Evolutionary conservation across 441 rosid genomes (phyloP).

Genomic region (Omphalea diandra): DNA sequence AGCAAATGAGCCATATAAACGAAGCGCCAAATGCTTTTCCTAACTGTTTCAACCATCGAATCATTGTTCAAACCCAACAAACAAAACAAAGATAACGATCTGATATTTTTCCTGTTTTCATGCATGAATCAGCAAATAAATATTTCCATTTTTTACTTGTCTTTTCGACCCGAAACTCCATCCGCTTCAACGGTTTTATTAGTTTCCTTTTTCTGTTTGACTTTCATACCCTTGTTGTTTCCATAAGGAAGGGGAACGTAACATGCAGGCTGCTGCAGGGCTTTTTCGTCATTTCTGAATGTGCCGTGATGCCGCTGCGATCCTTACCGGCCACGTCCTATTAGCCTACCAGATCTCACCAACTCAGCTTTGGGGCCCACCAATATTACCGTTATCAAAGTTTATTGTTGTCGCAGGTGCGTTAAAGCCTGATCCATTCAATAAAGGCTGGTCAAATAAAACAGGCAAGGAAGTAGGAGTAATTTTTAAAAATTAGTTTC

Average conservation of each 20-base stretch:
- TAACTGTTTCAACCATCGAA: slow-evolving; percentile 59
- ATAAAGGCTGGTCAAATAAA: too few relatives aligned
- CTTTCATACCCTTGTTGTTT: slow-evolving; percentile 5
- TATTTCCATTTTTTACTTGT: neutral
- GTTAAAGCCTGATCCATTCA: neutral
- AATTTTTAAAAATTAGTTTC: too few relatives aligned
- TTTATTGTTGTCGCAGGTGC: neutral
- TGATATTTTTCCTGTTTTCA: neutral
- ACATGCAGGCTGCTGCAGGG: neutral
- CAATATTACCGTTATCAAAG: neutral
- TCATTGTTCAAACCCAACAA: slow-evolving; percentile 39
- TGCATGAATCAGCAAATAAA: neutral
- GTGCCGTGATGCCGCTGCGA: neutral
- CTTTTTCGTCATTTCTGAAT: slow-evolving; percentile 8
- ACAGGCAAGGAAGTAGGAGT: too few relatives aligned
- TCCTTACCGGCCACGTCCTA: slow-evolving; percentile 13
- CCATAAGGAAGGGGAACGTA: too few relatives aligned
- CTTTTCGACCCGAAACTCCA: neutral
- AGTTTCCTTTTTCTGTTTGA: slow-evolving; percentile 12
- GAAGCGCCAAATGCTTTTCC: slow-evolving; percentile 66
- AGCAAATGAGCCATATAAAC: slow-evolving; percentile 89
- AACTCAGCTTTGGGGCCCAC: slow-evolving; percentile 6
- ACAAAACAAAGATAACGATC: neutral
- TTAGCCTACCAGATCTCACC: slow-evolving; percentile 18
- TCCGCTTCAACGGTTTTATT: slow-evolving; percentile 20